Evolutionary conservation across 306 rosid species (phyloP).

Genomic region (Gleditsia sinensis): DNA sequence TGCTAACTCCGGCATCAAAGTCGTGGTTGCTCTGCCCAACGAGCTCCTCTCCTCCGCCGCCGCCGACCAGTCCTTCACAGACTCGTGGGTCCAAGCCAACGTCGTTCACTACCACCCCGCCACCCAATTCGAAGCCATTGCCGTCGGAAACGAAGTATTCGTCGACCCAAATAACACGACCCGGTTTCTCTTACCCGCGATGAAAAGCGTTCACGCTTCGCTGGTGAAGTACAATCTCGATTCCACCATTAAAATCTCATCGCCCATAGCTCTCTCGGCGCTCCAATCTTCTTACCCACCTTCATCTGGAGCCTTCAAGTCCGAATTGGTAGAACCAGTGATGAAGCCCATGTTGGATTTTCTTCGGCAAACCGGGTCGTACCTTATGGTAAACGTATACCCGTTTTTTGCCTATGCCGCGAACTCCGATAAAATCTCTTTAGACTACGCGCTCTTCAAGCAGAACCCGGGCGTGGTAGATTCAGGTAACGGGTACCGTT

Average conservation of each 20-base stretch:
- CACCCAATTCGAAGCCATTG: constrained; percentile 62
- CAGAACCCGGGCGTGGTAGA: constrained; percentile 54
- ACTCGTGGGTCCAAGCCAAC: constrained; percentile 59
- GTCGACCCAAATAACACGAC: constrained; percentile 56
- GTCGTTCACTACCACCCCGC: constrained; percentile 46
- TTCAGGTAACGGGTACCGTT: constrained; percentile 56
- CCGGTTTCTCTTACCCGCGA: constrained; percentile 56
- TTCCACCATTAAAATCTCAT: constrained; percentile 51
- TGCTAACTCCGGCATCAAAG: constrained; percentile 47
- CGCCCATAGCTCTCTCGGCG: constrained; percentile 57
- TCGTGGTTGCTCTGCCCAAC: constrained; percentile 55
- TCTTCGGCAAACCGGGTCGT: constrained; percentile 44
- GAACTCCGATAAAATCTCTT: constrained; percentile 42
- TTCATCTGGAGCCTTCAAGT: constrained; percentile 57
- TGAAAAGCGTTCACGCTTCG: constrained; percentile 52
- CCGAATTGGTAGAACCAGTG: constrained; percentile 49
- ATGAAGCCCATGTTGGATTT: constrained; percentile 63
- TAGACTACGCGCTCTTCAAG: constrained; percentile 53
- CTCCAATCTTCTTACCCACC: constrained; percentile 63
- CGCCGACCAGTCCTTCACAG: constrained; percentile 47
- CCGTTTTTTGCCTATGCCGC: constrained; percentile 60
- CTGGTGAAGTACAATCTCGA: constrained; percentile 41
- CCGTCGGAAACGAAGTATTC: constrained; percentile 73
- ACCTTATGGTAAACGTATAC: constrained; percentile 62
- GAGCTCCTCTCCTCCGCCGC: constrained; percentile 62